phyloP scores from a whole-genome alignment of 1,139 yeast species.

The Suhomyces bokatorum region DNA sequence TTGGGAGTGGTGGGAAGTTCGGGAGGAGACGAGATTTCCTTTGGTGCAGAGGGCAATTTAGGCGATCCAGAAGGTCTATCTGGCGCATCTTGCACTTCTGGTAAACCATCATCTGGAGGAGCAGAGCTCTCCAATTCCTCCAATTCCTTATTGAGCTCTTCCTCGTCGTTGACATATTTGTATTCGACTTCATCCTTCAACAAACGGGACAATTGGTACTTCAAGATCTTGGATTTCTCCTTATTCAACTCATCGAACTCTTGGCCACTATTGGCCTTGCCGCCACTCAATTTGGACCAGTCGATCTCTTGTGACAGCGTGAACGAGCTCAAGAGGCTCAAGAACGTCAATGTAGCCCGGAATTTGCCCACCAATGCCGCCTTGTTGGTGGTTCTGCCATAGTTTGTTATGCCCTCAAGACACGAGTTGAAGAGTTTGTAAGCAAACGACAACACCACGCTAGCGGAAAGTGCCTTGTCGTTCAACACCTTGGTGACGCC shows the following conservation, averaged over 20 bases:
- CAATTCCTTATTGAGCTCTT: slow-evolving; percentile 30
- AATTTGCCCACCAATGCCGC: slow-evolving; percentile 33
- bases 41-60: slow-evolving; percentile 22
- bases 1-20: not conserved
- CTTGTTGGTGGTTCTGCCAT: slow-evolving; percentile 28
- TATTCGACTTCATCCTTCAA: slow-evolving; percentile 40
- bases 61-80: not conserved
- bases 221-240: slow-evolving; percentile 39
- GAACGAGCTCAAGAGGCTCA: slow-evolving; percentile 33
- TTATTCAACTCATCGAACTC: slow-evolving; percentile 32
- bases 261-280: slow-evolving; percentile 27
- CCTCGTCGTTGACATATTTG: slow-evolving; percentile 27
- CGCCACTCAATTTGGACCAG: slow-evolving; percentile 34
- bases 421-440: slow-evolving; percentile 58
- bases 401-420: slow-evolving; percentile 30
- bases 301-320: slow-evolving; percentile 32
- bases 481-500: slow-evolving; percentile 43
- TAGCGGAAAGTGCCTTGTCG: slow-evolving; percentile 58
- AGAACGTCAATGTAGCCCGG: slow-evolving; percentile 40
- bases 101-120: not conserved
- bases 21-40: slow-evolving; percentile 11
- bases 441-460: slow-evolving; percentile 62
- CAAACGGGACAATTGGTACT: slow-evolving; percentile 41
- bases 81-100: not conserved
- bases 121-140: slow-evolving; percentile 6